phyloP scores from a whole-genome alignment of 305 asterid species.

The Ruellia speciosa region DNA sequence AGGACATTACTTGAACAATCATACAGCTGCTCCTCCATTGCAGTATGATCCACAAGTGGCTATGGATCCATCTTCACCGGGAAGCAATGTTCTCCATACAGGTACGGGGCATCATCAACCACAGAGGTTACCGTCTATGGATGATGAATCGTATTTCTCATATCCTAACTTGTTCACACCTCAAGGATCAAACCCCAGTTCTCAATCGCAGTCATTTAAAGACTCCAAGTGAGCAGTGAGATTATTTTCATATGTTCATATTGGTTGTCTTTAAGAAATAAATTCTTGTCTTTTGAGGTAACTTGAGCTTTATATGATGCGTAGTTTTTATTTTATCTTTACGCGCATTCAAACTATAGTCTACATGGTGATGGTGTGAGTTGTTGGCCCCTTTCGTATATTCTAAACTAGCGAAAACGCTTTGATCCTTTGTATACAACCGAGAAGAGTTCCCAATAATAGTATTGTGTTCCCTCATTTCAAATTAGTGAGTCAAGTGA shows the following conservation, averaged over 20 bases:
- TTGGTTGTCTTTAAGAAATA: not conserved
- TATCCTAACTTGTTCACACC: slow-evolving; percentile 73
- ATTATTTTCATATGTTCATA: slow-evolving; percentile 15
- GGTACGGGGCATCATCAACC: slow-evolving; percentile 43
- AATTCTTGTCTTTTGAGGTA: not conserved
- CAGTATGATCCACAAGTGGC: slow-evolving; percentile 25
- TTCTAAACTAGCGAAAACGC: too few species aligned
- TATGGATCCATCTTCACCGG: slow-evolving; percentile 27
- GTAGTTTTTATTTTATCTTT: too few species aligned
- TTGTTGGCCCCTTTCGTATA: too few species aligned
- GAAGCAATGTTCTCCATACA: slow-evolving; percentile 19
- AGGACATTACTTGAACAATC: slow-evolving; percentile 17
- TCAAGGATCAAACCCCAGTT: slow-evolving; percentile 38
- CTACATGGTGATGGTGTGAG: too few species aligned
- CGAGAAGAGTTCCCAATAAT: too few species aligned
- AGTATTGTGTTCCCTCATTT: too few species aligned
- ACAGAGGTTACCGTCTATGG: slow-evolving; percentile 70
- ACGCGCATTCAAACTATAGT: not conserved
- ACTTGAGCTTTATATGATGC: not conserved
- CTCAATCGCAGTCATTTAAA: slow-evolving; percentile 35
- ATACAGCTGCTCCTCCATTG: slow-evolving; percentile 26
- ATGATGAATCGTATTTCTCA: slow-evolving; percentile 61
- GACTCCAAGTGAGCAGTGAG: slow-evolving; percentile 36
- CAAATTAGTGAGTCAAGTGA: too few species aligned
- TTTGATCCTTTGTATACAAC: too few species aligned